Conservation (phyloP, 2,329 filamentous ascomycete species). For the Diaporthe sp. region DNA sequence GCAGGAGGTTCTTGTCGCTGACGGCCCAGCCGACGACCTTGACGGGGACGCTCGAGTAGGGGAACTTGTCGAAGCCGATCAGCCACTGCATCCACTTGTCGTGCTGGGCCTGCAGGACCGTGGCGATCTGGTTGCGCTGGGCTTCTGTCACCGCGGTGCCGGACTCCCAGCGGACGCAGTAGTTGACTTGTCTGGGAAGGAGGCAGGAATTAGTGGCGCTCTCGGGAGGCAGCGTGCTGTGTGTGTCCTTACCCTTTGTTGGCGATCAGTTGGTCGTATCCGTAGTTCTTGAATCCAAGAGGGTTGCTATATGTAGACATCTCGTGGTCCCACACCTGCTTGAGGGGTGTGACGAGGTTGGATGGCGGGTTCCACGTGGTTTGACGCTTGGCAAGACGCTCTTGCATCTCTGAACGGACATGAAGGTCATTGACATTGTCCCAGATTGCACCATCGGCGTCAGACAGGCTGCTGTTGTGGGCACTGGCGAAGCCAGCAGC, state of each 20-base stretch:
- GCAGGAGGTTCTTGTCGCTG: constrained; percentile 9
- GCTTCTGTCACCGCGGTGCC: constrained; percentile 51
- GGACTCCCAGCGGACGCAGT: constrained; percentile 61
- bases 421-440: neutral
- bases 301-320: constrained; percentile 19
- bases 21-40: constrained; percentile 15
- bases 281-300: constrained; percentile 11
- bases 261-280: constrained; percentile 7
- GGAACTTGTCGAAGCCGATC: constrained; percentile 21
- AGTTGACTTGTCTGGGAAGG: constrained; percentile 45
- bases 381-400: constrained; percentile 6
- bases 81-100: constrained; percentile 26
- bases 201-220: neutral
- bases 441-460: neutral
- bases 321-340: constrained; percentile 9
- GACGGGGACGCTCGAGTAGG: constrained; percentile 11
- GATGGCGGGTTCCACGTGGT: constrained; percentile 6
- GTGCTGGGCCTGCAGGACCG: constrained; percentile 40
- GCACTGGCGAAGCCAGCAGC: constrained; percentile 4
- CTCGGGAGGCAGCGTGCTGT: neutral
- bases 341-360: constrained; percentile 14
- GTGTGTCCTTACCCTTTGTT: neutral
- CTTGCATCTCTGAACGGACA: constrained; percentile 15
- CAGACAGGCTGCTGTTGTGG: constrained; percentile 12
- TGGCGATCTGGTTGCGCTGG: constrained; percentile 53